Evolutionary conservation across 2,329 filamentous ascomycete species (phyloP), one percentile per base, ranked within the genome.

Genomic region (Rachicladosporium sp.): DNA sequence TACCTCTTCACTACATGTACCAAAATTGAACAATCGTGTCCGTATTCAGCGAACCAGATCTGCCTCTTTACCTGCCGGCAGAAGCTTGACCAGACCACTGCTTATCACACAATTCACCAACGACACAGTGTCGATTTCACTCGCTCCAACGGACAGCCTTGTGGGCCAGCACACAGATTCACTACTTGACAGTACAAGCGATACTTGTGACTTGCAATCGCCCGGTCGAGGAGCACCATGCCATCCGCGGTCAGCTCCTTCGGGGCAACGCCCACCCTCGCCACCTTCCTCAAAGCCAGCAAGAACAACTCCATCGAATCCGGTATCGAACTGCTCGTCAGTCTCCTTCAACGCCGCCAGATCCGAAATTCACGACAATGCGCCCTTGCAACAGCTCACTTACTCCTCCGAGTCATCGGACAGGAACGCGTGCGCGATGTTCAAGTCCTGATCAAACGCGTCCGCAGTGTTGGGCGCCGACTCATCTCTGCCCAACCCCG

Each of bases 331-430:
- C 77, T 76, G 47, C 73, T 93, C 45, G 78, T 89, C 51, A 84
- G 83, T 38, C 78, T 95, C 12, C 74, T 98, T 48, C 95, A 94
- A 63, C 74, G 88, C 58, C 74, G 88, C 52, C 89, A 96, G 58
- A 93, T 98, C 55, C 77, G 76, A 45, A 85, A 85, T 49, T 85
- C 88, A 35, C 78, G 91, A 60, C 77, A 83, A 60, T 95, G 88
- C 64, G 91, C 91, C 42, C 78, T 91, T 43, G 88, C 88, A 45
- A 96, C 89, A 2, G 84, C 88, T 13, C 82, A 93, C 52, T 78
- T 96, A 21, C 77, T 98, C 33, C 75, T 87, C 37, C 82, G 85
- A 45, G 83, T 95, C 13, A 84, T 98, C 37, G 83, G 83, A 29
- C 79, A 79, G 47, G 82, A 82, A 50, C 83, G 80, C 59, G 88